Percentiles rank a stretch among this genome's conserved stretches.
Conservation (phyloP, 305 asterid species). For the Plantago coronopus region DNA sequence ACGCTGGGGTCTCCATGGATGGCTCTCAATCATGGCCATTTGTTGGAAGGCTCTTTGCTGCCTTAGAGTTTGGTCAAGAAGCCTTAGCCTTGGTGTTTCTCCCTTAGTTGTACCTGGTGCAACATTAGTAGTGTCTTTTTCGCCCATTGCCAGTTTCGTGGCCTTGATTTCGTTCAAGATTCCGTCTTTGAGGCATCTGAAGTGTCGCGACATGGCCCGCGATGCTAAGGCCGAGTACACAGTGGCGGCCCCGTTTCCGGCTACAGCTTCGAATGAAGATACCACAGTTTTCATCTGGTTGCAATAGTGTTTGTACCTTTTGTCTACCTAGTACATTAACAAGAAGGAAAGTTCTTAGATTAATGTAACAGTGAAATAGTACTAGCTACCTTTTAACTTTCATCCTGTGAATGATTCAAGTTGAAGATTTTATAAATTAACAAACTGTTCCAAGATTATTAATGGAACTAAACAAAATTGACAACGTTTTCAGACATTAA, state of each 20-base stretch:
- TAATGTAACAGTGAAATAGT: neutral
- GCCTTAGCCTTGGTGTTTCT: conserved; percentile 65
- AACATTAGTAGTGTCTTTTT: conserved; percentile 36
- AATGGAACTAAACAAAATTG: conserved; percentile 31
- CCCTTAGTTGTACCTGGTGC: conserved; percentile 63
- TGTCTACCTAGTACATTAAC: conserved; percentile 47
- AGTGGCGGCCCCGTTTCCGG: conserved; percentile 59
- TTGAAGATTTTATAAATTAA: no score
- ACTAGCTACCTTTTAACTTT: no score
- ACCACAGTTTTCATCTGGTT: conserved; percentile 79
- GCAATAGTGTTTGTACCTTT: conserved; percentile 54
- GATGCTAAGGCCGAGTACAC: conserved; percentile 65
- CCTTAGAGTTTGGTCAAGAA: conserved; percentile 58
- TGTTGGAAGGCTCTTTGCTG: conserved; percentile 56
- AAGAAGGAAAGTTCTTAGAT: neutral
- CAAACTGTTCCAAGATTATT: conserved; percentile 5
- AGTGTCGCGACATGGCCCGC: conserved; percentile 78
- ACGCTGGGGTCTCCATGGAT: conserved; percentile 80
- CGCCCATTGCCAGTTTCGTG: conserved; percentile 55
- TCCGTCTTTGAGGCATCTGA: conserved; percentile 68
- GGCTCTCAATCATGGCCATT: conserved; percentile 59
- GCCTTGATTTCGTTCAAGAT: conserved; percentile 44
- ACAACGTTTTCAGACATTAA: conserved; percentile 45
- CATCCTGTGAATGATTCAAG: no score
- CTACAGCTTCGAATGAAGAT: conserved; percentile 44